These are phyloP conservation scores for Berberis vulgaris DNA, from an alignment of 164 flowering plant species.

Conservation along the genomic window DNA sequence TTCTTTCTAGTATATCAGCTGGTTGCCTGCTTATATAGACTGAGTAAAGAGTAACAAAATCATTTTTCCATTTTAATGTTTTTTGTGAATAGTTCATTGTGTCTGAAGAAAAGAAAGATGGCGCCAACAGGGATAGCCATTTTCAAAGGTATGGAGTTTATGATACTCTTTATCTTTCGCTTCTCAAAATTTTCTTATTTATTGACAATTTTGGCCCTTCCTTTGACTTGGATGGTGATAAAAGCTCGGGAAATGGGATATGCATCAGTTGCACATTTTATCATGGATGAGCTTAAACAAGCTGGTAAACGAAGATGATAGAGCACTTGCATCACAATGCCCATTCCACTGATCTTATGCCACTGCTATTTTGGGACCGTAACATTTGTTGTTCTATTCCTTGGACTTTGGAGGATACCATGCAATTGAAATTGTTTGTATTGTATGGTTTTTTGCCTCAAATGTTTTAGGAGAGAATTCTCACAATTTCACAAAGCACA, in stretches of 20 bases:
- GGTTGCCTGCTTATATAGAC: not conserved
- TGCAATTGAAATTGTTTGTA: too few relatives aligned
- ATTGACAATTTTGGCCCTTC: not conserved
- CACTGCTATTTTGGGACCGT: too few relatives aligned
- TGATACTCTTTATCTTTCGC: not conserved
- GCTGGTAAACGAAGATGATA: too few relatives aligned
- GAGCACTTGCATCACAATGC: too few relatives aligned
- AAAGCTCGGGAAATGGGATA: constrained; percentile 45
- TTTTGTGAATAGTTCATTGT: constrained; percentile 30
- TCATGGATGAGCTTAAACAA: constrained; percentile 35
- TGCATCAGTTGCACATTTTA: constrained; percentile 46
- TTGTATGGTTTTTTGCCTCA: too few relatives aligned
- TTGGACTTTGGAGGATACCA: too few relatives aligned
- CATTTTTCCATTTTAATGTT: not conserved
- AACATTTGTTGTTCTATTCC: too few relatives aligned
- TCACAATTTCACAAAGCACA: too few relatives aligned
- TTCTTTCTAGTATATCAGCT: not conserved
- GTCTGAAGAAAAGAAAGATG: constrained; percentile 46
- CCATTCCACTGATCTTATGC: too few relatives aligned
- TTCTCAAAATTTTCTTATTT: not conserved
- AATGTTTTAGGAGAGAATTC: too few relatives aligned
- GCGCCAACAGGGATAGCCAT: constrained; percentile 61
- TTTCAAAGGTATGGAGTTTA: constrained; percentile 28
- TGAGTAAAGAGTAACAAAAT: not conserved
- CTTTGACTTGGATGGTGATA: not conserved